These are phyloP conservation scores for Metschnikowia corniflorae DNA, from an alignment of 805 yeast genomes.

Conservation along the genomic window DNA sequence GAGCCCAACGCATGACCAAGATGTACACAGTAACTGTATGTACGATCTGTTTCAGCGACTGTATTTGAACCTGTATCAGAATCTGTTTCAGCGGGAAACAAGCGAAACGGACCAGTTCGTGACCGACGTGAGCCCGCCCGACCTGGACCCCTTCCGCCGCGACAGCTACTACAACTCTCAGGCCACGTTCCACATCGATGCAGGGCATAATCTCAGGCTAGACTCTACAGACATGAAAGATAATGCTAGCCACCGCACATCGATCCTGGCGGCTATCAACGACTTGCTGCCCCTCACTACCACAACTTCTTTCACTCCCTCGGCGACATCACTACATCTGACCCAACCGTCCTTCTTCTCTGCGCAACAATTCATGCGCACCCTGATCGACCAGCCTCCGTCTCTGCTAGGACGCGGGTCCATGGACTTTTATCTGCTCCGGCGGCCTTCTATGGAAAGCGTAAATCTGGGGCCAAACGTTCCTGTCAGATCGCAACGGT, in stretches of 20 bases:
- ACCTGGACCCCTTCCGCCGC: background rate
- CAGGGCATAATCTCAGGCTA: background rate
- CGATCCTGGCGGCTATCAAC: conserved; percentile 13
- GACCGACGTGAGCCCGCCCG: conserved; percentile 1
- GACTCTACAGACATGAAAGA: conserved; percentile 1
- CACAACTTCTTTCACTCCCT: conserved; percentile 41
- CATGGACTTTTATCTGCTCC: conserved; percentile 30
- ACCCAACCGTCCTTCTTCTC: conserved; percentile 42
- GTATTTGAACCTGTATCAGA: too few species aligned
- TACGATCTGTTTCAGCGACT: too few species aligned
- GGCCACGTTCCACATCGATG: background rate
- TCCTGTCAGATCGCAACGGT: conserved; percentile 16
- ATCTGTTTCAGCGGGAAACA: background rate
- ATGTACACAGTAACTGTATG: background rate
- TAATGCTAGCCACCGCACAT: conserved; percentile 14
- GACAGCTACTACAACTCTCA: background rate
- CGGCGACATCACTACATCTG: conserved; percentile 38
- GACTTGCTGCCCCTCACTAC: conserved; percentile 44
- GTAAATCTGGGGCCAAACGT: conserved; percentile 19
- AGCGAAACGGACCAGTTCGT: too few species aligned
- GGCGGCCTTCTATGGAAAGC: conserved; percentile 30
- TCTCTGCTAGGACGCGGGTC: conserved; percentile 28
- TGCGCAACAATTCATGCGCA: conserved; percentile 40
- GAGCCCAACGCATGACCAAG: conserved; percentile 4
- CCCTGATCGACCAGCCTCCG: conserved; percentile 36